These are phyloP conservation scores for Trypanosoma conorhini DNA, from an alignment of 208 protist genomes.

Conservation along the genomic window DNA sequence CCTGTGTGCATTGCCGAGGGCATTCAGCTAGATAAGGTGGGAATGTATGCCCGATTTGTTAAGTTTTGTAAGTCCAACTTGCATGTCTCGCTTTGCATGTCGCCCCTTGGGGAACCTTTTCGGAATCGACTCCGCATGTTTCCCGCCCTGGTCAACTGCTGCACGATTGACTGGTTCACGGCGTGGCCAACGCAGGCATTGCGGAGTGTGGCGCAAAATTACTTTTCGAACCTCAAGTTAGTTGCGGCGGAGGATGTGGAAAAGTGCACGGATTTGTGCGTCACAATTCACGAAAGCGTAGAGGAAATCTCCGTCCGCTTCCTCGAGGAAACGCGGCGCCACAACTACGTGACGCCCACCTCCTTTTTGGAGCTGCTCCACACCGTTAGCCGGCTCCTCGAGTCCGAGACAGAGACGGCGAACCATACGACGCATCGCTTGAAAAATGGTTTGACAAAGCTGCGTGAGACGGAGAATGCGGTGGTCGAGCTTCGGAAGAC, in stretches of 20 bases:
- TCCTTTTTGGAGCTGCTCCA: slow-evolving; percentile 97
- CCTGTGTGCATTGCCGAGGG: slow-evolving; percentile 91
- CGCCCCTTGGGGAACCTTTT: slow-evolving; percentile 96
- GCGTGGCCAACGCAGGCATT: slow-evolving; percentile 97
- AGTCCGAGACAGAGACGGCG: slow-evolving; percentile 81
- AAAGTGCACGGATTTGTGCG: slow-evolving; percentile 90
- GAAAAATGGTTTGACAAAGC: slow-evolving; percentile 94
- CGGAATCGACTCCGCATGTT: slow-evolving; percentile 97
- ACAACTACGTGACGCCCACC: slow-evolving; percentile 99
- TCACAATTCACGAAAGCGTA: slow-evolving; percentile 95
- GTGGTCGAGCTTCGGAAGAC: slow-evolving; percentile 94
- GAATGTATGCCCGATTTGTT: slow-evolving; percentile 95
- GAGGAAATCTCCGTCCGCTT: slow-evolving; percentile 89
- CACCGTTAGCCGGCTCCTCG: slow-evolving; percentile 90
- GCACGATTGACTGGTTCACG: slow-evolving; percentile 99
- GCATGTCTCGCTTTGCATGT: slow-evolving; percentile 98
- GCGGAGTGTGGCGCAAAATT: slow-evolving; percentile 90
- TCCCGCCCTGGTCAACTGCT: slow-evolving; percentile 98
- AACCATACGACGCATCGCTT: slow-evolving; percentile 84
- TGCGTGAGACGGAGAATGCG: slow-evolving; percentile 92
- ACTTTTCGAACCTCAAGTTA: slow-evolving; percentile 59
- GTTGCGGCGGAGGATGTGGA: slow-evolving; percentile 45
- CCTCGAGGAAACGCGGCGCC: slow-evolving; percentile 89
- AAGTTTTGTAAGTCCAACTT: slow-evolving; percentile 93
- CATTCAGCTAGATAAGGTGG: slow-evolving; percentile 93